Percentiles rank a stretch among this genome's conserved stretches.
phyloP scores from a whole-genome alignment of 2,329 filamentous ascomycete species.

The Tolypocladium pustulatum region DNA sequence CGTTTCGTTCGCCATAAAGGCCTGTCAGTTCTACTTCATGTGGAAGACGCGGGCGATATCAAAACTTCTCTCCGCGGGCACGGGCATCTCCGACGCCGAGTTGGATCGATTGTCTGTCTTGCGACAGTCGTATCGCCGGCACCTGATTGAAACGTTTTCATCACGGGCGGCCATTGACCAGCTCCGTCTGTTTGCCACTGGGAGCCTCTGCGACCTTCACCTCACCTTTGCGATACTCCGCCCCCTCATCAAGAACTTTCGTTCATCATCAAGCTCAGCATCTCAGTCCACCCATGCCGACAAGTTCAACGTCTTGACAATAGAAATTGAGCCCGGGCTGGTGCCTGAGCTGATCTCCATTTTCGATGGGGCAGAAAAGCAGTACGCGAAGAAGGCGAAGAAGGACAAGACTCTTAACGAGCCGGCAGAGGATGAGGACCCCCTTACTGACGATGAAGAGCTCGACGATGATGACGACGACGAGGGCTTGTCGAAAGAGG shows the following conservation, averaged over 20 bases:
- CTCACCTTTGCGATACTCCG: constrained; percentile 68
- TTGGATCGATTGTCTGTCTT: constrained; percentile 49
- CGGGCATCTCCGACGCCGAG: constrained; percentile 43
- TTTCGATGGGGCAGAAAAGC: constrained; percentile 66
- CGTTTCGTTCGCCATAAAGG: constrained; percentile 64
- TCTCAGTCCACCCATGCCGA: constrained; percentile 13
- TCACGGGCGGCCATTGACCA: constrained; percentile 64
- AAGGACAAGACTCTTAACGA: constrained; percentile 47
- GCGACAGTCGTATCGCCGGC: constrained; percentile 46
- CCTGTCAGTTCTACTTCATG: constrained; percentile 83
- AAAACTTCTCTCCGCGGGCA: constrained; percentile 42
- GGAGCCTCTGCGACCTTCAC: constrained; percentile 72
- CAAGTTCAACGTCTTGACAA: constrained; percentile 39
- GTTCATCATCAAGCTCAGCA: constrained; percentile 13
- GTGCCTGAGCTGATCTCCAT: constrained; percentile 64
- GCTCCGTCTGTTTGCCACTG: constrained; percentile 64
- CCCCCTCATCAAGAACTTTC: constrained; percentile 34
- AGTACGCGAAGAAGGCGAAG: constrained; percentile 60
- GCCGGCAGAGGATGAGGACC: constrained; percentile 63
- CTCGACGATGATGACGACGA: constrained; percentile 43
- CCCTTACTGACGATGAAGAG: constrained; percentile 51
- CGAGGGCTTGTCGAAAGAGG: constrained; percentile 41
- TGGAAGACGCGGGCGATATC: constrained; percentile 68
- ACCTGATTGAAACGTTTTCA: constrained; percentile 58
- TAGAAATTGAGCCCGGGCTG: constrained; percentile 53